phyloP scores from a whole-genome alignment of 495 filamentous ascomycete genomes.

The Aspergillus bridgeri region DNA sequence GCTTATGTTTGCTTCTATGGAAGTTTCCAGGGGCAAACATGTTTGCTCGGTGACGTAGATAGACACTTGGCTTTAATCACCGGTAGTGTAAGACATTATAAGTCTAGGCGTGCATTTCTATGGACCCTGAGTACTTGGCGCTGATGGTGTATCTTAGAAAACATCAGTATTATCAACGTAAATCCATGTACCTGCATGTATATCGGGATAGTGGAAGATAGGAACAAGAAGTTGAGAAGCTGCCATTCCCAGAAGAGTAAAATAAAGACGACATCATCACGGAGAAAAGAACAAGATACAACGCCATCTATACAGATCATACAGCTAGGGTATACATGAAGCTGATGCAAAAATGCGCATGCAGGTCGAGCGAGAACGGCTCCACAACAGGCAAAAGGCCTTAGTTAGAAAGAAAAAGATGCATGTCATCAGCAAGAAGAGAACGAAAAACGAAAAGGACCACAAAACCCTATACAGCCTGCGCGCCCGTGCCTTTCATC shows the following conservation, averaged over 20 bases:
- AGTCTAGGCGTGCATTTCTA: too few species aligned
- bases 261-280: neutral
- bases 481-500: conserved; percentile 49
- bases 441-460: conserved; percentile 7
- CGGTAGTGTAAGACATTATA: too few species aligned
- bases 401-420: too few species aligned
- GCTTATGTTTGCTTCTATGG: too few species aligned
- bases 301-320: neutral
- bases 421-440: neutral
- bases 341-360: neutral
- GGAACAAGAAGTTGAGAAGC: neutral
- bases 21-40: too few species aligned
- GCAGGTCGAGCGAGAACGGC: neutral
- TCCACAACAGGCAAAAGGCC: too few species aligned
- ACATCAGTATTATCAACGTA: neutral
- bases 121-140: neutral
- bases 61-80: too few species aligned
- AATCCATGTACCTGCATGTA: neutral
- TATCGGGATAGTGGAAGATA: neutral
- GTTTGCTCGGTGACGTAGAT: too few species aligned
- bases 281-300: neutral
- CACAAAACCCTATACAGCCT: conserved; percentile 27
- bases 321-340: neutral
- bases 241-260: neutral
- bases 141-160: too few species aligned